Percentiles rank a stretch among this genome's conserved stretches.
These are phyloP conservation scores for Populus hybrid DNA, from an alignment of 441 rosid genomes.

Conservation along the genomic window DNA sequence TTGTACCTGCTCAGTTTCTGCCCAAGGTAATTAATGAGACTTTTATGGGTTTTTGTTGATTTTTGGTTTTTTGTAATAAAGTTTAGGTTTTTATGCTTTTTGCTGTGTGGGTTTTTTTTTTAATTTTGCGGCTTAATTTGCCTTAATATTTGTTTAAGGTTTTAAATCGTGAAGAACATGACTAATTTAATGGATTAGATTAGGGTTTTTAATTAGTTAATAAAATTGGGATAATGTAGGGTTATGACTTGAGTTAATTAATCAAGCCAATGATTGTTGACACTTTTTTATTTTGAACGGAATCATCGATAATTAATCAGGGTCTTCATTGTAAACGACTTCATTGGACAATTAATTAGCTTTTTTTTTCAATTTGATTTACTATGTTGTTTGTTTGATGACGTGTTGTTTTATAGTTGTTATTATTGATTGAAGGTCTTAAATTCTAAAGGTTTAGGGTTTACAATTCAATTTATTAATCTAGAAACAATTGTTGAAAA, in stretches of 20 bases:
- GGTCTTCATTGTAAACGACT: background rate
- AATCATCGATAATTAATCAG: background rate
- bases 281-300: background rate
- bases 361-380: background rate
- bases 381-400: background rate
- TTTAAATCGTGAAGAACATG: background rate
- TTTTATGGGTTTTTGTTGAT: background rate
- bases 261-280: background rate
- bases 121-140: background rate
- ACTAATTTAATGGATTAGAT: background rate
- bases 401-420: background rate
- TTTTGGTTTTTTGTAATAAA: background rate
- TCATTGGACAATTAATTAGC: background rate
- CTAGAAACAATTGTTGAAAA: background rate
- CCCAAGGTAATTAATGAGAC: constrained; percentile 51
- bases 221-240: background rate
- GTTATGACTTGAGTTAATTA: background rate
- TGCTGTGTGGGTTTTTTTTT: constrained; percentile 1
- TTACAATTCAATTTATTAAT: background rate
- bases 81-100: background rate
- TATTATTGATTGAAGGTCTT: background rate
- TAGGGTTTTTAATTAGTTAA: background rate
- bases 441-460: background rate
- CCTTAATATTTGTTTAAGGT: background rate
- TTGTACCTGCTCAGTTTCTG: constrained; percentile 52